Base-by-base conservation (phyloP, 805 yeast genomes). In the Sungouiozyma ichnusensis region DNA sequence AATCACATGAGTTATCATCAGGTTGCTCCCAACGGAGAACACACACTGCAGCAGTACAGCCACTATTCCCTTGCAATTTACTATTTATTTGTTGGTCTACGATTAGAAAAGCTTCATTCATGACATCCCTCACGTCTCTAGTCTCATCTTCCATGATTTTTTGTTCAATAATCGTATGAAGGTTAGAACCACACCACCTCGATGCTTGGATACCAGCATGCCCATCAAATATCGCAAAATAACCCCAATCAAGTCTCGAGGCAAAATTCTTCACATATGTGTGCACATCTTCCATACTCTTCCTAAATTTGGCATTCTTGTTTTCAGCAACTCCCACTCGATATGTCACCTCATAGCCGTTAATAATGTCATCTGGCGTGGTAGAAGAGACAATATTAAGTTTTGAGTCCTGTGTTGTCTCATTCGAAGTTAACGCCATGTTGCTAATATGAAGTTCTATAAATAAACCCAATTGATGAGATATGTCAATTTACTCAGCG, bases 11-110 rank as follows among this genome's bases (percentile, higher is more conserved):
- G 19, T 36, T 40, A 34, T 47, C 48, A 36, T 53, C 57, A 24
- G 70, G 71, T 8, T 68, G 48, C 57, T 90, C 97, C 95, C 95
- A 86, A 43, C 94, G 69, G 44, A 86, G 60, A 0, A 92, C 75
- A 2, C 96, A 95, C 8, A 88, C 97, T 0, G 94, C 96, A 0
- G 96, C 97, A 0, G 98, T 92, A 52, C 94, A 79, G 0, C 98
- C 98, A 45, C 94, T 79, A 35, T 81, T 76, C 2, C 88, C 88
- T 37, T 74, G 68, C 14, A 77, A 68, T 39, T 75, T 75, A 34
- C 73, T 65, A 29, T 69, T 74, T 34, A 90, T 78, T 51, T 76
- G 66, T 33, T 69, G 66, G 63, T 90, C 98, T 2, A 94, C 88
- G 45, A 77, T 74, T 17, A 74, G 64, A 60, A 92, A 90, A 3